Evolutionary conservation across 108 stramenopile genomes (phyloP).

Genomic region (Cyclotella cryptica): DNA sequence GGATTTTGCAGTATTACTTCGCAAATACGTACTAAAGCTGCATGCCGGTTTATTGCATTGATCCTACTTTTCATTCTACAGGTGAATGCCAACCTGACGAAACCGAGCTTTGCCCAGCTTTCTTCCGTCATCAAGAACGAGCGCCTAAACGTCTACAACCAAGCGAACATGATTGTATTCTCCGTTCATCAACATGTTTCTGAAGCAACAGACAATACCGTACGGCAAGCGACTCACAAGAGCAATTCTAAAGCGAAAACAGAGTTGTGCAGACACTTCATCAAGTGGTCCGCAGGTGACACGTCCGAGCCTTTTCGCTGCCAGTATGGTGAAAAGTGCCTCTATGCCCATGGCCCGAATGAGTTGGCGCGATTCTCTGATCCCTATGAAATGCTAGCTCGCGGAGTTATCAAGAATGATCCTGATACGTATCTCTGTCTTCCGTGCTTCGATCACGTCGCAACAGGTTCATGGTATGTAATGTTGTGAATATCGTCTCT

Average conservation of each 20-base stretch:
- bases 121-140: no score
- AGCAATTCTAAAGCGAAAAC: slow-evolving; percentile 31
- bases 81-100: no score
- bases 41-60: no score
- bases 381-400: background rate
- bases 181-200: no score
- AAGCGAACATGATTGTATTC: no score
- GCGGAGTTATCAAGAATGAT: slow-evolving; percentile 11
- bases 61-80: no score
- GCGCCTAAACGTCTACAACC: no score
- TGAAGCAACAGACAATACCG: no score
- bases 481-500: background rate
- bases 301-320: background rate
- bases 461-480: background rate
- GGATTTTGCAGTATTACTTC: no score
- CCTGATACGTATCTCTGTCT: slow-evolving; percentile 5
- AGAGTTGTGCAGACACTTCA: slow-evolving; percentile 24
- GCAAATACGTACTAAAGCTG: no score
- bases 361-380: slow-evolving; percentile 4
- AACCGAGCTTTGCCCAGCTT: no score
- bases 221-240: background rate
- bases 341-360: slow-evolving; percentile 15
- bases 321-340: slow-evolving; percentile 9
- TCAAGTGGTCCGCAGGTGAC: background rate
- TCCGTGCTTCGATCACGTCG: slow-evolving; percentile 27